Percentiles rank a stretch among this genome's conserved stretches.
Conservation (phyloP, 2,329 filamentous ascomycete genomes). For the Raffaelea ambrosiae region DNA sequence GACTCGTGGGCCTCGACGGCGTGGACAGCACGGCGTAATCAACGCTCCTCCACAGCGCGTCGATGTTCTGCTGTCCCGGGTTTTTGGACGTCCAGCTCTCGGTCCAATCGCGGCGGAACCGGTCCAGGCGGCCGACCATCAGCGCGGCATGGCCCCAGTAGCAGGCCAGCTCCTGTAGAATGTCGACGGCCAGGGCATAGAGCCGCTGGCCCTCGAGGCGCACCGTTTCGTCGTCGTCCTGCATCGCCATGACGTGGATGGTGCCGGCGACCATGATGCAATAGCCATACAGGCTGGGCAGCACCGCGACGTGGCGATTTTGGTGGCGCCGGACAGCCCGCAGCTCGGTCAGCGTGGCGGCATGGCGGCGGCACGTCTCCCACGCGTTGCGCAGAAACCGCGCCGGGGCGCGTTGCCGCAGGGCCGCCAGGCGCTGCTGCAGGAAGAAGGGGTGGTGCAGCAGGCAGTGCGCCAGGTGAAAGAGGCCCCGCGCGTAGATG, state of each 20-base stretch:
- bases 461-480: constrained; percentile 1
- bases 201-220: background rate
- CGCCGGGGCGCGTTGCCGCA: background rate
- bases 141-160: background rate
- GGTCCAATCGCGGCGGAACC: background rate
- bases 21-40: constrained; percentile 1
- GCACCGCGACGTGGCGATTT: background rate
- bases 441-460: constrained; percentile 1
- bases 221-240: background rate
- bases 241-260: constrained; percentile 1
- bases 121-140: background rate
- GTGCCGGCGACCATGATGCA: constrained; percentile 2
- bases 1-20: background rate
- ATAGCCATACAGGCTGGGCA: constrained; percentile 1
- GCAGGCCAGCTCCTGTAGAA: background rate
- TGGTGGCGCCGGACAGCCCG: background rate
- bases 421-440: background rate
- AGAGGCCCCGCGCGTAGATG: background rate
- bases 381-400: background rate
- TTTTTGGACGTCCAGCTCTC: no score
- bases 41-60: constrained; percentile 1
- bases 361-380: background rate
- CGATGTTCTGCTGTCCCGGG: background rate
- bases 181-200: background rate
- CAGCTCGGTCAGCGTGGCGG: background rate